These are phyloP conservation scores for Protomyces pachydermus DNA, from an alignment of 1,139 yeast genomes.

Conservation along the genomic window DNA sequence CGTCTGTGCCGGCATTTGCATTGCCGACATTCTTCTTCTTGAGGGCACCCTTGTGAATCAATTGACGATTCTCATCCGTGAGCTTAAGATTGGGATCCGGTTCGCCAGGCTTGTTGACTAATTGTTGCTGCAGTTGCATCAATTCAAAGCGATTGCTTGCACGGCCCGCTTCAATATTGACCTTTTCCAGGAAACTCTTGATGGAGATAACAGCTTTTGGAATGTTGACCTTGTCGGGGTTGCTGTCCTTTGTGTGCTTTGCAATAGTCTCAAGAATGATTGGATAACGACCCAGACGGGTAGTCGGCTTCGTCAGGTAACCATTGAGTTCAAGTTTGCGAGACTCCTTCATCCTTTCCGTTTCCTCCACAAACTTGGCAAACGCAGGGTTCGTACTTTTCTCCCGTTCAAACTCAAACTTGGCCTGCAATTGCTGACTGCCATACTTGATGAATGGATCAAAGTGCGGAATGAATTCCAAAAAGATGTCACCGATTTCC, in stretches of 20 bases:
- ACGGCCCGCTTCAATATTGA: constrained; percentile 87
- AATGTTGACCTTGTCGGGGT: constrained; percentile 68
- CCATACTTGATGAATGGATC: constrained; percentile 91
- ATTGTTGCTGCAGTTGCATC: constrained; percentile 74
- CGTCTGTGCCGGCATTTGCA: constrained; percentile 52
- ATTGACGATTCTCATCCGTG: constrained; percentile 71
- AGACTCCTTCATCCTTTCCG: constrained; percentile 82
- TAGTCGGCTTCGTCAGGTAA: constrained; percentile 89
- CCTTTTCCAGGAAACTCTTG: constrained; percentile 68
- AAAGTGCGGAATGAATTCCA: constrained; percentile 77
- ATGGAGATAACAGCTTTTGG: constrained; percentile 70
- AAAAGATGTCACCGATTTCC: constrained; percentile 78
- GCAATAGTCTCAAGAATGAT: constrained; percentile 74
- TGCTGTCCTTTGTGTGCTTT: constrained; percentile 70
- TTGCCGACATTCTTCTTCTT: constrained; percentile 55
- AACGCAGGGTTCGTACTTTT: constrained; percentile 83
- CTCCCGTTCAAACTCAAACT: constrained; percentile 92
- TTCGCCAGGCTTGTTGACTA: constrained; percentile 73
- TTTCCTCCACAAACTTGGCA: constrained; percentile 87
- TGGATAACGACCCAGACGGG: constrained; percentile 93
- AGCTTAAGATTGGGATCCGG: constrained; percentile 73
- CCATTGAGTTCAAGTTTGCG: constrained; percentile 88
- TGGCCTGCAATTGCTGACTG: constrained; percentile 94
- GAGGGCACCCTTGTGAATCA: constrained; percentile 71
- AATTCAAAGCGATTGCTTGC: constrained; percentile 89